Conservation (phyloP, 441 rosid species). For the Omphalea diandra region DNA sequence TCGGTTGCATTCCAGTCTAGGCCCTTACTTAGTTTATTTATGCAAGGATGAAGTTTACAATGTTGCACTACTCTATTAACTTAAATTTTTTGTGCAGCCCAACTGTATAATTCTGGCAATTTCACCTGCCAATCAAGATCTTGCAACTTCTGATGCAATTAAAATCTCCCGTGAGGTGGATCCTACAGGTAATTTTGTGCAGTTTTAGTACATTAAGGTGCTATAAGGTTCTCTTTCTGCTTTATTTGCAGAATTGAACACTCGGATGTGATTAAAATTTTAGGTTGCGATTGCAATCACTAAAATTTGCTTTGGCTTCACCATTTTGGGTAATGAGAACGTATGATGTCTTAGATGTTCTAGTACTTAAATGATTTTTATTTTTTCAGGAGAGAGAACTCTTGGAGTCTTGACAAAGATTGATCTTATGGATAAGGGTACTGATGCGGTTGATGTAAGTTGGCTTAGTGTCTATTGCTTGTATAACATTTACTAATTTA, state of each 20-base stretch:
- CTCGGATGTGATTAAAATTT: background rate
- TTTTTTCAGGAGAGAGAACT: constrained; percentile 86
- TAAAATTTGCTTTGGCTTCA: background rate
- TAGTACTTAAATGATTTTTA: constrained; percentile 2
- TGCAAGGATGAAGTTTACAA: constrained; percentile 17
- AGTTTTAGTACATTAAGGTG: background rate
- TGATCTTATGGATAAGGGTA: constrained; percentile 98
- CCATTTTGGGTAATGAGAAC: background rate
- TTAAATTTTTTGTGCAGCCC: constrained; percentile 55
- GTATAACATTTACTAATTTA: background rate
- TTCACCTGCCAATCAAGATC: constrained; percentile 99
- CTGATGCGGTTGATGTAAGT: constrained; percentile 97
- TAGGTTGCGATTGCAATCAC: background rate
- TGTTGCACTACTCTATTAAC: constrained; percentile 15
- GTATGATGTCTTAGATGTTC: constrained; percentile 5
- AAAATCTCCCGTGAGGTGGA: constrained; percentile 98
- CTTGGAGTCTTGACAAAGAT: constrained; percentile 95
- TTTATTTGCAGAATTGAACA: background rate
- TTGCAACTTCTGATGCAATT: constrained; percentile 96
- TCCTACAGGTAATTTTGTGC: constrained; percentile 64
- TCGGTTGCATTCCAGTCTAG: background rate
- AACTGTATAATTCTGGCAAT: constrained; percentile 93
- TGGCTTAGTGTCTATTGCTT: constrained; percentile 19
- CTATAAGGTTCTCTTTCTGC: background rate
- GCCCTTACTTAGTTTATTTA: background rate